These are phyloP conservation scores for Aristolochia californica DNA, from an alignment of 164 flowering plant species.

Conservation along the genomic window DNA sequence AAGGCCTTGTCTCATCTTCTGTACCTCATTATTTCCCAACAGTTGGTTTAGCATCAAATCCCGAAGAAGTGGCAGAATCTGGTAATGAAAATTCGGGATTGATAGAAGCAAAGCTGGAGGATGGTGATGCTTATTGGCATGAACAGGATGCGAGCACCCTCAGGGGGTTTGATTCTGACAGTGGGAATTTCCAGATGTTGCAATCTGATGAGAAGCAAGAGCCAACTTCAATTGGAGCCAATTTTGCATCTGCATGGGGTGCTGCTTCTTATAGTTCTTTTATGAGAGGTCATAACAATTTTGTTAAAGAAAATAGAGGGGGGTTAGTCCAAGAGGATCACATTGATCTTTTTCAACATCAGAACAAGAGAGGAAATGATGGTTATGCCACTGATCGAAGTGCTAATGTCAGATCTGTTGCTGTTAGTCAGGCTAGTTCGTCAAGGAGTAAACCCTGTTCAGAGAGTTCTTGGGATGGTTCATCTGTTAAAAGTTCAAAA, in stretches of 20 bases:
- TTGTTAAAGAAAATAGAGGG: constrained; percentile 34
- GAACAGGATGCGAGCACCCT: constrained; percentile 43
- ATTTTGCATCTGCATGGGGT: constrained; percentile 25
- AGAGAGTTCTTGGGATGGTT: constrained; percentile 86
- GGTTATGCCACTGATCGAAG: constrained; percentile 37
- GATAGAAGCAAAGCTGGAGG: constrained; percentile 33
- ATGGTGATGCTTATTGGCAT: constrained; percentile 47
- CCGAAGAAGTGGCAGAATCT: constrained; percentile 41
- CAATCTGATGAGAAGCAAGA: constrained; percentile 41
- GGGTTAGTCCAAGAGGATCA: constrained; percentile 27
- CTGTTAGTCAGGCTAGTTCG: constrained; percentile 36
- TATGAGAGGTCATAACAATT: constrained; percentile 32
- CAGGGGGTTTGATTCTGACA: constrained; percentile 42
- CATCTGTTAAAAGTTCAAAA: constrained; percentile 49
- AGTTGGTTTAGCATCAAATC: constrained; percentile 27
- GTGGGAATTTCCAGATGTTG: constrained; percentile 34
- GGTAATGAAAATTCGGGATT: constrained; percentile 42
- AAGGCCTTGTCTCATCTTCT: constrained; percentile 46
- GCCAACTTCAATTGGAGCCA: constrained; percentile 27
- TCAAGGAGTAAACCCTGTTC: constrained; percentile 53
- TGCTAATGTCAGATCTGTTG: constrained; percentile 26
- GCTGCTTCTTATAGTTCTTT: constrained; percentile 25
- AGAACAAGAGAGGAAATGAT: constrained; percentile 38
- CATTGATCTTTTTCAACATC: constrained; percentile 27
- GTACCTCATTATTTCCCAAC: constrained; percentile 50